Evolutionary conservation across 768 basidiomycete genomes (phyloP), one percentile per base, ranked within the genome.

Genomic region (Tephrocybe sp.): DNA sequence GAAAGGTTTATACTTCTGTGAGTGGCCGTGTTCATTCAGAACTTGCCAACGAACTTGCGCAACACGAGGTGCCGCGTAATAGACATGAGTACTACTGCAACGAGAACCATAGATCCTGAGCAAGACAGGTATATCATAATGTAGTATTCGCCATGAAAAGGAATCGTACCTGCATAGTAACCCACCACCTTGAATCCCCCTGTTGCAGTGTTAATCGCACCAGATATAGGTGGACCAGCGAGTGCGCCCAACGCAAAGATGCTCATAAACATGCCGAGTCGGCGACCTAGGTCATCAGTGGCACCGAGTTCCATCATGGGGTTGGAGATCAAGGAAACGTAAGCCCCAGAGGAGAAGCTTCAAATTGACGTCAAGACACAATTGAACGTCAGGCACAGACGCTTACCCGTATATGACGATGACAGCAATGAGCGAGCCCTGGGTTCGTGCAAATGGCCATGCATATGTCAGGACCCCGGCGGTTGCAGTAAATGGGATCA

Each of bases 211-310:
- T 77, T 75, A 57, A 90, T 86, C 0, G 83, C 83, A 0, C 88
- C 88, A 7, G 86, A 86, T 53, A 89, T 85, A 0, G 88, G 88
- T 2, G 86, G 85, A 0, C 88, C 88, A 0, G 74, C 75, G 3
- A 90, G 70, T 0, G 84, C 84, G 7, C 85, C 86, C 15, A 88
- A 33, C 0, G 87, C 75, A 20, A 81, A 50, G 44, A 86, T 73
- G 25, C 77, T 84, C 64, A 85, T 71, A 53, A 79, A 80, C 74
- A 88, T 81, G 5, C 88, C 88, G 0, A 78, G 68, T 14, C 88
- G 72, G 21, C 83, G 72, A 3, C 88, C 88, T 0, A 87, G 75
- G 48, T 90, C 86, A 3, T 68, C 68, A 1, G 75, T 72, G 0
- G 74, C 73, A 0, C 88, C 88, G 65, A 90, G 74, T 9, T 77